A percentile compares a stretch with the other conserved stretches of the same genome.
Evolutionary conservation across 108 stramenopile genomes (phyloP).

Genomic region (Skeletonema menzelii): DNA sequence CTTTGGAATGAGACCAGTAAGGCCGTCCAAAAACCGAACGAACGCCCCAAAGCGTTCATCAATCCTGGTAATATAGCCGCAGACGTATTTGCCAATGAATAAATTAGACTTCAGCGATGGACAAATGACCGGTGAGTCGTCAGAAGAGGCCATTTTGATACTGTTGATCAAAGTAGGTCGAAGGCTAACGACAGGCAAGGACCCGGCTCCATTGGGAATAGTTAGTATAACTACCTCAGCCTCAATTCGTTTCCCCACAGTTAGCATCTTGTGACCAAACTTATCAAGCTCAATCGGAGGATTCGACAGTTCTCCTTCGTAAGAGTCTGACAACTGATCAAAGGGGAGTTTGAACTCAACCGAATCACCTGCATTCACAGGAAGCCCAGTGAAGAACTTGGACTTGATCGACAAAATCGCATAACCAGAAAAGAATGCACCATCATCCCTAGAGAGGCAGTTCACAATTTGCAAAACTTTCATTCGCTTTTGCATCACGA

Average conservation of each 20-base stretch:
- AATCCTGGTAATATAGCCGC: slow-evolving; percentile 70
- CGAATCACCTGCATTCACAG: slow-evolving; percentile 21
- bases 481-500: slow-evolving; percentile 70
- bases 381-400: slow-evolving; percentile 57
- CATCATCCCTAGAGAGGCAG: slow-evolving; percentile 46
- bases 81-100: slow-evolving; percentile 67
- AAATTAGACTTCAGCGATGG: slow-evolving; percentile 58
- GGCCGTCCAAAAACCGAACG: slow-evolving; percentile 75
- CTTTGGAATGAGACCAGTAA: slow-evolving; percentile 84
- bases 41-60: slow-evolving; percentile 83
- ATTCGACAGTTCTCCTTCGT: slow-evolving; percentile 53
- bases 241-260: slow-evolving; percentile 77
- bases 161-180: slow-evolving; percentile 60
- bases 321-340: slow-evolving; percentile 76
- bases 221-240: slow-evolving; percentile 67
- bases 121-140: slow-evolving; percentile 36
- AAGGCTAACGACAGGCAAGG: slow-evolving; percentile 67
- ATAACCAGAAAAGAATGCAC: slow-evolving; percentile 70
- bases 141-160: slow-evolving; percentile 29
- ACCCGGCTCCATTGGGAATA: slow-evolving; percentile 52
- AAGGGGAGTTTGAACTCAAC: slow-evolving; percentile 82
- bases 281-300: slow-evolving; percentile 63
- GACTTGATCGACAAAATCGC: slow-evolving; percentile 78
- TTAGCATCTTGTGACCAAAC: slow-evolving; percentile 52
- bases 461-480: slow-evolving; percentile 73